Conservation (phyloP, 371 early-diverging fungal genomes). For the Mortierella sp. region DNA sequence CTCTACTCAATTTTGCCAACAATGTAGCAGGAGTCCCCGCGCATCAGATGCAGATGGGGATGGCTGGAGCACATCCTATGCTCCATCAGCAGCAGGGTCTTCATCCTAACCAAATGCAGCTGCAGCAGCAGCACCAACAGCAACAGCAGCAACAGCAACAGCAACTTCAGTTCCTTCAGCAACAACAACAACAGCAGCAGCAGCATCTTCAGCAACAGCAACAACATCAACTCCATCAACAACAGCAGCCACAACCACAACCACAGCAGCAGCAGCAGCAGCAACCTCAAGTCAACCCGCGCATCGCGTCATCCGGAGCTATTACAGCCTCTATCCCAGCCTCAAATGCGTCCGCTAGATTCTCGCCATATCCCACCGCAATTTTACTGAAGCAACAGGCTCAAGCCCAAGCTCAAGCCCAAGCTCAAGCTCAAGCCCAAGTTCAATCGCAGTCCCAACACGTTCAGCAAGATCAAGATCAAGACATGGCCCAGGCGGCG, state of each 20-base stretch:
- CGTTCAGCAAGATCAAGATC: slow-evolving; percentile 1
- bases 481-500: neutral
- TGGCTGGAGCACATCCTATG: slow-evolving; percentile 35
- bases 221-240: slow-evolving; percentile 20
- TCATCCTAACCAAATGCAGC: slow-evolving; percentile 32
- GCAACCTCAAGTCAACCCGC: slow-evolving; percentile 15
- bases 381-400: slow-evolving; percentile 48
- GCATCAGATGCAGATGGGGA: slow-evolving; percentile 34
- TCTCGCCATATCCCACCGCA: slow-evolving; percentile 45
- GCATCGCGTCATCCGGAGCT: slow-evolving; percentile 19
- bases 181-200: slow-evolving; percentile 32
- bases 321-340: slow-evolving; percentile 20
- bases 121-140: slow-evolving; percentile 28
- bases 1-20: neutral
- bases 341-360: slow-evolving; percentile 37
- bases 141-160: slow-evolving; percentile 31
- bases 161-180: slow-evolving; percentile 23
- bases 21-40: slow-evolving; percentile 13
- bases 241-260: slow-evolving; percentile 13
- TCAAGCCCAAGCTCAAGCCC: slow-evolving; percentile 41
- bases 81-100: slow-evolving; percentile 42
- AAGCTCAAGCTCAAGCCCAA: slow-evolving; percentile 23
- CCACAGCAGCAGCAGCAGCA: slow-evolving; percentile 27
- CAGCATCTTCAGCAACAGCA: slow-evolving; percentile 25
- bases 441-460: slow-evolving; percentile 15